phyloP scores from a whole-genome alignment of 106 monocot genomes.

The Phalaenopsis aphrodite region DNA sequence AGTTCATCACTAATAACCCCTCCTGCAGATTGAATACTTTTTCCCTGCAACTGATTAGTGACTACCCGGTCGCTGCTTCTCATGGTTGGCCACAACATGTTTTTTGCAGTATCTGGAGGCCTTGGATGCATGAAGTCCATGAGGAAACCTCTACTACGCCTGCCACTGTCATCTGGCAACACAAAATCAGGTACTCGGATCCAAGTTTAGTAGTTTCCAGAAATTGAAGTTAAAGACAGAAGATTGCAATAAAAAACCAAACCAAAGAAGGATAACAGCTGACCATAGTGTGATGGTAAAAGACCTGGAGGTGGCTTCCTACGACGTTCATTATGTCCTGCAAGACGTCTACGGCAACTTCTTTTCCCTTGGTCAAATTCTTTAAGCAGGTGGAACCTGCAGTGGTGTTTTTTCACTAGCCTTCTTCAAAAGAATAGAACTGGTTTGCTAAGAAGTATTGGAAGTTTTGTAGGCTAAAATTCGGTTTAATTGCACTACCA shows the following conservation, averaged over 20 bases:
- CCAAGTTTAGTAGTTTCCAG: not conserved
- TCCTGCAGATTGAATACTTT: not conserved
- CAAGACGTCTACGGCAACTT: slow-evolving; percentile 66
- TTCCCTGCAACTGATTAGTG: slow-evolving; percentile 7
- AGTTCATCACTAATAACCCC: slow-evolving; percentile 7
- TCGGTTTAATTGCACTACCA: not conserved
- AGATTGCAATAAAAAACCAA: not conserved
- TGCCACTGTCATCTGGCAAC: slow-evolving; percentile 8
- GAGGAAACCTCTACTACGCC: slow-evolving; percentile 39
- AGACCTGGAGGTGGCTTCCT: slow-evolving; percentile 50
- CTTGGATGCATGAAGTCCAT: slow-evolving; percentile 48
- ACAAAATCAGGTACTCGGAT: not conserved
- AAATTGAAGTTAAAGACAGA: not conserved
- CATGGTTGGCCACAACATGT: slow-evolving; percentile 25
- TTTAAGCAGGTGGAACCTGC: slow-evolving; percentile 58
- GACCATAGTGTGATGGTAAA: slow-evolving; percentile 20
- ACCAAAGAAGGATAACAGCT: slow-evolving; percentile 28
- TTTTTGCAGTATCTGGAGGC: slow-evolving; percentile 16
- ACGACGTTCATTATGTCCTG: slow-evolving; percentile 70
- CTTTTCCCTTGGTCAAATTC: slow-evolving; percentile 77
- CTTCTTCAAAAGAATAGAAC: not conserved
- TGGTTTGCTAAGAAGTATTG: not conserved
- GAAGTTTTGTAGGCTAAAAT: not conserved
- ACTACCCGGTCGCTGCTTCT: slow-evolving; percentile 15
- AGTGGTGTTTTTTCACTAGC: not conserved